Conservation (phyloP, 257 asterid species). For the Eucommia ulmoides region DNA sequence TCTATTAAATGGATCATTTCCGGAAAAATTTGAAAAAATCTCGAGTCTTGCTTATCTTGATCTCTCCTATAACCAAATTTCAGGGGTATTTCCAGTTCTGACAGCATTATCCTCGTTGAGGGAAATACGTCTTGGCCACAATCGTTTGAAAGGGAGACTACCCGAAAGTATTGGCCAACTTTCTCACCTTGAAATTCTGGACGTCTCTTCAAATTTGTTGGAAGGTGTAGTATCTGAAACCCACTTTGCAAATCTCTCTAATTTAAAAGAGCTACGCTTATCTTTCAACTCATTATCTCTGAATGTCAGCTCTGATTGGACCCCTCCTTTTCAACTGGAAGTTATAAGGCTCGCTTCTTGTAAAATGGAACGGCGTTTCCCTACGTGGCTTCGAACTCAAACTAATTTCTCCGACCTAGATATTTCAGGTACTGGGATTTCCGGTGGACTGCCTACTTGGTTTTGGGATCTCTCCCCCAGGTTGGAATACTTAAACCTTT, state of each 20-base stretch:
- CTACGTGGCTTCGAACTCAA: conserved; percentile 14
- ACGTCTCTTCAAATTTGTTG: neutral
- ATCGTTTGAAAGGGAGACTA: neutral
- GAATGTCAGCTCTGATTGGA: conserved; percentile 4
- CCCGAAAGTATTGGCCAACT: neutral
- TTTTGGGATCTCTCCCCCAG: neutral
- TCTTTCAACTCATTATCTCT: conserved; percentile 5
- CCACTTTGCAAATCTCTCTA: conserved; percentile 1
- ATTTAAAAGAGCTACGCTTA: conserved; percentile 4
- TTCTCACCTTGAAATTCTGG: neutral
- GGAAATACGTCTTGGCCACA: fast-evolving
- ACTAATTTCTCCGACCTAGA: neutral
- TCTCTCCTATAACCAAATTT: conserved; percentile 2
- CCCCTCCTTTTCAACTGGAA: conserved; percentile 10
- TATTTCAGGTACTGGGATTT: conserved; percentile 12
- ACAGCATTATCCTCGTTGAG: conserved; percentile 6
- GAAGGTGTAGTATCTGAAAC: conserved; percentile 3
- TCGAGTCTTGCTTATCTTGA: conserved; percentile 9
- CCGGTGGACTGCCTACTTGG: conserved; percentile 11
- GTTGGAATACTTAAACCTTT: conserved; percentile 6
- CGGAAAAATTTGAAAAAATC: conserved; percentile 5
- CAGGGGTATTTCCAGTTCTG: conserved; percentile 13
- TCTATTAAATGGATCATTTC: conserved; percentile 7
- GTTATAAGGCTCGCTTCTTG: neutral
- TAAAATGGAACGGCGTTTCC: conserved; percentile 13